Conservation (phyloP, 495 filamentous ascomycete species). For the Ascodesmis nigricans region DNA sequence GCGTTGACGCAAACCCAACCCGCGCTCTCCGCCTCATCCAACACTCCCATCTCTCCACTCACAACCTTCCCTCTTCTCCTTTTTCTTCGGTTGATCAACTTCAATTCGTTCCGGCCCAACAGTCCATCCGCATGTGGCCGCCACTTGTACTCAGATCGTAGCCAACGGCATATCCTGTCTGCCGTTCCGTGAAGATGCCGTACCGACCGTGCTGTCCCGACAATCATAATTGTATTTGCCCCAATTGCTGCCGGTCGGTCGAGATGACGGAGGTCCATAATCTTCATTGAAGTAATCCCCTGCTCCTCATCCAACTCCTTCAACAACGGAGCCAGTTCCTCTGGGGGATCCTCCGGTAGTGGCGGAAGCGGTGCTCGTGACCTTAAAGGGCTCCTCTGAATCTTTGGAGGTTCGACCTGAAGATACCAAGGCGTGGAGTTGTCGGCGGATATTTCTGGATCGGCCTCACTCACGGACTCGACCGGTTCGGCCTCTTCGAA, state of each 20-base stretch:
- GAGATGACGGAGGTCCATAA: constrained; percentile 63
- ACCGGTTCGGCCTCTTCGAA: background rate
- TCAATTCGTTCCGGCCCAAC: constrained; percentile 73
- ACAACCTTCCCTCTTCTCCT: constrained; percentile 57
- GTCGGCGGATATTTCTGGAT: no score
- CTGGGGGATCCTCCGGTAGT: constrained; percentile 49
- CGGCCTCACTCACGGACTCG: no score
- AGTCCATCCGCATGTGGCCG: constrained; percentile 64
- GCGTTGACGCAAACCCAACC: constrained; percentile 93
- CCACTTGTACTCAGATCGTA: constrained; percentile 48
- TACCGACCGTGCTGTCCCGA: constrained; percentile 82
- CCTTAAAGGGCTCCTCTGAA: constrained; percentile 26
- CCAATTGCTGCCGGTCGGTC: constrained; percentile 76
- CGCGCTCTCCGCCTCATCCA: constrained; percentile 50
- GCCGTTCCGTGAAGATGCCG: constrained; percentile 86
- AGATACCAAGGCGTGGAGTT: constrained; percentile 99
- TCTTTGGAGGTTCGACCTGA: constrained; percentile 35
- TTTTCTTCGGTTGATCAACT: constrained; percentile 60
- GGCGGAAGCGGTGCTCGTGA: constrained; percentile 49
- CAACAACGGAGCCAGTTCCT: constrained; percentile 49
- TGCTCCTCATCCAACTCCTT: constrained; percentile 57
- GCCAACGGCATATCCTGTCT: constrained; percentile 68
- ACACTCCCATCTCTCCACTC: constrained; percentile 31
- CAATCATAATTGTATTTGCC: constrained; percentile 69
- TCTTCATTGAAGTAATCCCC: constrained; percentile 51